Conservation (phyloP, 306 rosid genomes). For the Echinosophora koreensis region DNA sequence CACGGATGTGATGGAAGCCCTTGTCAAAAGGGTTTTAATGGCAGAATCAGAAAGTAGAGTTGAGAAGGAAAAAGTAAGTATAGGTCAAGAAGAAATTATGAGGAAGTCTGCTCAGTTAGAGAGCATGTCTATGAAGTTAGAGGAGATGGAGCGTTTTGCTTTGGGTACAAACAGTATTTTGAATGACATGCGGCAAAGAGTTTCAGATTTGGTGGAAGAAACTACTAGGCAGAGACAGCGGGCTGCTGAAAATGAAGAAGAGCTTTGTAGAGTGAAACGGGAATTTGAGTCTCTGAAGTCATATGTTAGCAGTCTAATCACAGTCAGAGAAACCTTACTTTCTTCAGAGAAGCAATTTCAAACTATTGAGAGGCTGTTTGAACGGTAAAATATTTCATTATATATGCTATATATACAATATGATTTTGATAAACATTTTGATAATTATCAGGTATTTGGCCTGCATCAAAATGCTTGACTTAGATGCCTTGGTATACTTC, state of each 20-base stretch:
- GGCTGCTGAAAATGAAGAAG: constrained; percentile 86
- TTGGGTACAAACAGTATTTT: constrained; percentile 74
- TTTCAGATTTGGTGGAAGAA: constrained; percentile 91
- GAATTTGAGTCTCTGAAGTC: constrained; percentile 90
- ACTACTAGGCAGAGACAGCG: constrained; percentile 86
- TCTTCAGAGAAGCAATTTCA: constrained; percentile 93
- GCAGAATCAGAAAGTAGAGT: constrained; percentile 80
- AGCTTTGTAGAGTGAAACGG: constrained; percentile 79
- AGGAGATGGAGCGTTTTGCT: constrained; percentile 89
- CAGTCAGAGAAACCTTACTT: constrained; percentile 88
- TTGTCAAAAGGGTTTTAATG: constrained; percentile 78
- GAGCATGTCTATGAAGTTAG: constrained; percentile 77
- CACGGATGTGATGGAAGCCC: constrained; percentile 82
- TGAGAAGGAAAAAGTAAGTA: constrained; percentile 76
- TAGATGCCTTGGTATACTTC: constrained; percentile 27
- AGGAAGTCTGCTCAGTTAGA: constrained; percentile 74
- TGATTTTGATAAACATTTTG: constrained; percentile 1
- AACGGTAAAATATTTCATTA: constrained; percentile 64
- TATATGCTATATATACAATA: constrained; percentile 8
- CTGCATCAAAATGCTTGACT: constrained; percentile 33
- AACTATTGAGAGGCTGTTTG: constrained; percentile 86
- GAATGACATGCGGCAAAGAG: constrained; percentile 86
- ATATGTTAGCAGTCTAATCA: constrained; percentile 87
- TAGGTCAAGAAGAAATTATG: constrained; percentile 74
- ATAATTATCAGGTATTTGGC: constrained; percentile 18